Conservation (phyloP, 2,329 filamentous ascomycete species). For the Aspergillus novoparasiticus region DNA sequence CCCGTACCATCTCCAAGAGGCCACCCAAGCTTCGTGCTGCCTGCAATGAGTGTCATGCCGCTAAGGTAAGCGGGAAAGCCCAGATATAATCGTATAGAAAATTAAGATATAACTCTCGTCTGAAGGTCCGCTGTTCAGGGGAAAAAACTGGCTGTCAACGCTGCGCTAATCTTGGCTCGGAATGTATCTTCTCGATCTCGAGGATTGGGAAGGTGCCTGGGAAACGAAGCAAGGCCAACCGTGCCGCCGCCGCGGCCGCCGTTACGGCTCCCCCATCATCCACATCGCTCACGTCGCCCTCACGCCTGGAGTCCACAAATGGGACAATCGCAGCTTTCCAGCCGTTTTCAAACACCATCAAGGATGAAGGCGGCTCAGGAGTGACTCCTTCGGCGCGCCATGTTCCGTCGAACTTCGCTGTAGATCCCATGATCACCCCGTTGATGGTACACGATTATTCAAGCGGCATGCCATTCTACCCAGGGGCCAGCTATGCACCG, state of each 20-base stretch:
- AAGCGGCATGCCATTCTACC: conserved; percentile 1
- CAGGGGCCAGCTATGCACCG: not conserved
- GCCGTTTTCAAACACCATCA: conserved; percentile 9
- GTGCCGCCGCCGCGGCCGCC: conserved; percentile 9
- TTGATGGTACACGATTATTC: conserved; percentile 1
- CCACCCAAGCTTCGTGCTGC: conserved; percentile 19
- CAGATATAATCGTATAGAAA: not conserved
- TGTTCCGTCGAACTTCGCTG: not conserved
- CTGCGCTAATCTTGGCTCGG: conserved; percentile 16
- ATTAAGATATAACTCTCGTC: not conserved
- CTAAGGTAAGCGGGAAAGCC: conserved; percentile 11
- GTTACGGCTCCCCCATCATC: conserved; percentile 4
- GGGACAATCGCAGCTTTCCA: conserved; percentile 21
- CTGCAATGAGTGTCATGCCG: conserved; percentile 21
- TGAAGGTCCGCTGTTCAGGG: conserved; percentile 21
- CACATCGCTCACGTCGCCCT: conserved; percentile 31
- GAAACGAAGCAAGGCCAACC: conserved; percentile 21
- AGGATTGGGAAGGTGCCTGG: conserved; percentile 21
- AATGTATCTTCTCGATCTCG: conserved; percentile 22
- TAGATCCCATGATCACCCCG: not conserved
- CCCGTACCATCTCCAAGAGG: conserved; percentile 13
- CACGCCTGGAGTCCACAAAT: conserved; percentile 23
- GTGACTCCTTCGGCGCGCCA: not conserved
- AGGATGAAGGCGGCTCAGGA: not conserved
- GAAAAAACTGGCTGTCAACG: conserved; percentile 21